Conservation (phyloP, 495 filamentous ascomycete genomes). For the Hypoxylon subgilvum region DNA sequence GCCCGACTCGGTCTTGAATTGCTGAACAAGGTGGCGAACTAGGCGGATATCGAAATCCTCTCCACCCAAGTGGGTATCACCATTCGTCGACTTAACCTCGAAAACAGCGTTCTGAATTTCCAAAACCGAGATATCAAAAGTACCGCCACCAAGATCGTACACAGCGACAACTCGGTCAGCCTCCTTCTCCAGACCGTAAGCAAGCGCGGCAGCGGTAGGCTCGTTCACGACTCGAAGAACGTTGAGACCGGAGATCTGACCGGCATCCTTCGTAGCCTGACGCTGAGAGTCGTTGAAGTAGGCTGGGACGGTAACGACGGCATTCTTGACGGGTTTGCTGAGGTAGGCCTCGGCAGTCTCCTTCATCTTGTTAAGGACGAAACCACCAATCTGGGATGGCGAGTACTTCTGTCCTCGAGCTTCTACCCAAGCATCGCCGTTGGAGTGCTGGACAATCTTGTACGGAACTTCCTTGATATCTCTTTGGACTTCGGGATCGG, state of each 20-base stretch:
- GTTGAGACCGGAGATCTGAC: slow-evolving; percentile 93
- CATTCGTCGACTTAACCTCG: slow-evolving; percentile 98
- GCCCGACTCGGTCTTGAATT: slow-evolving; percentile 95
- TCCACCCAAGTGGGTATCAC: slow-evolving; percentile 96
- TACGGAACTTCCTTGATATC: slow-evolving; percentile 98
- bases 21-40: slow-evolving; percentile 90
- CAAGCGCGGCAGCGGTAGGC: slow-evolving; percentile 91
- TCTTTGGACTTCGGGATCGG: slow-evolving; percentile 92
- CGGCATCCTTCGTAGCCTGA: slow-evolving; percentile 97
- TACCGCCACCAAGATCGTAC: slow-evolving; percentile 98
- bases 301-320: slow-evolving; percentile 93
- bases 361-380: slow-evolving; percentile 98
- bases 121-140: slow-evolving; percentile 96
- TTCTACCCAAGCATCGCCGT: slow-evolving; percentile 97
- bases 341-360: slow-evolving; percentile 94
- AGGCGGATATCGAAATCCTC: slow-evolving; percentile 98
- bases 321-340: slow-evolving; percentile 88
- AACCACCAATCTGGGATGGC: slow-evolving; percentile 96
- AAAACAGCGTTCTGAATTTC: slow-evolving; percentile 98
- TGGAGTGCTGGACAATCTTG: slow-evolving; percentile 98
- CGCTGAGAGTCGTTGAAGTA: slow-evolving; percentile 99
- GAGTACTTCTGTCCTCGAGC: slow-evolving; percentile 97
- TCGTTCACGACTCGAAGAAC: slow-evolving; percentile 97
- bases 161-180: slow-evolving; percentile 89
- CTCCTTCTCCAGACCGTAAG: slow-evolving; percentile 95